These are phyloP conservation scores for Ambrosiella xylebori DNA, from an alignment of 2,329 filamentous ascomycete species.

Conservation along the genomic window DNA sequence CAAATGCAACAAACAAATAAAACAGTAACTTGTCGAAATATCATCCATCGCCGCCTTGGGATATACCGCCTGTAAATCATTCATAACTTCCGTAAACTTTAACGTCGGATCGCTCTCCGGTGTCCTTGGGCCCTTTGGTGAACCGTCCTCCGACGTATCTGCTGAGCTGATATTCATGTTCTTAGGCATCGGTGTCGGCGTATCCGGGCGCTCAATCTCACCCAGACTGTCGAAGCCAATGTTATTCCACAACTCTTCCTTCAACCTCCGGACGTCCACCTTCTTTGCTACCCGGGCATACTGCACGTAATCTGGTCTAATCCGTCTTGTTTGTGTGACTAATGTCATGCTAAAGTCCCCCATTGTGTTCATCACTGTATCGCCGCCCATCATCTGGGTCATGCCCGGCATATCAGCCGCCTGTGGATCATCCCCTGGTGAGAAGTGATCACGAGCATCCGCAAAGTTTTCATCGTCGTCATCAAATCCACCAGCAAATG, in stretches of 20 bases:
- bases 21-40: slow-evolving; percentile 85
- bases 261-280: slow-evolving; percentile 50
- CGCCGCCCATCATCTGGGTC: slow-evolving; percentile 33
- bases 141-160: slow-evolving; percentile 13
- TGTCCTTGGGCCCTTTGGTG: slow-evolving; percentile 16
- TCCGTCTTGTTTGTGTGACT: slow-evolving; percentile 44
- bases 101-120: slow-evolving; percentile 33
- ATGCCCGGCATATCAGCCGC: slow-evolving; percentile 30
- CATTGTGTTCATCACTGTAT: slow-evolving; percentile 28
- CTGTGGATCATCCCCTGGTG: slow-evolving; percentile 41
- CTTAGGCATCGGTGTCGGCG: slow-evolving; percentile 17
- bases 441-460: slow-evolving; percentile 65
- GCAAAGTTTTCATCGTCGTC: slow-evolving; percentile 61
- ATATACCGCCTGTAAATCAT: slow-evolving; percentile 71
- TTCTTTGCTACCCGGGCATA: slow-evolving; percentile 55
- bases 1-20: slow-evolving; percentile 80
- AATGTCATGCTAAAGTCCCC: slow-evolving; percentile 47
- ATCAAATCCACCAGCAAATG: slow-evolving; percentile 42
- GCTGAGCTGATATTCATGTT: neutral
- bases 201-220: slow-evolving; percentile 15
- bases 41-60: slow-evolving; percentile 74
- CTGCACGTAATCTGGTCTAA: slow-evolving; percentile 52
- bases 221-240: slow-evolving; percentile 39
- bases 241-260: slow-evolving; percentile 54
- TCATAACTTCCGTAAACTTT: slow-evolving; percentile 86